Base-by-base conservation (phyloP, 106 monocot species). In the Platanthera guangdongensis region DNA sequence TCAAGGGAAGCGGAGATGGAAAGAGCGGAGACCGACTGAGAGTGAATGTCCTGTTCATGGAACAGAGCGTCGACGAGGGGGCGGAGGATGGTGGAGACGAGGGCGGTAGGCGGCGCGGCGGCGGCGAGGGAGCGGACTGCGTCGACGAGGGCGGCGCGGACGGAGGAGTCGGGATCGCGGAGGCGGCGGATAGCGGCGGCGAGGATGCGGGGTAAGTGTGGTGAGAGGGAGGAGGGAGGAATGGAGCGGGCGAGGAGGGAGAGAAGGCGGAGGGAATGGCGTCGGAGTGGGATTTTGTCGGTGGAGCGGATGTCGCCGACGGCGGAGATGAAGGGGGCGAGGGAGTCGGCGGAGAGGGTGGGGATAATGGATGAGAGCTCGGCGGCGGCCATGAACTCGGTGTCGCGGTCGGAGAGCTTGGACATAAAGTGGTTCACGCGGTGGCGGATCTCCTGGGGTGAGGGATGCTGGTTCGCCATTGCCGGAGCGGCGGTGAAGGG, bases 81-180 rank as follows among this genome's bases (percentile, higher is more conserved):
- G 50, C 72, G 80, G 80, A 95, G 74, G 32, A 89, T 52, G 32
- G 82, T 67, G 21, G 77, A 3, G 39, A 84, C 47, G 73, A 65
- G 32, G 52, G 50, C 50, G 28, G 80, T 2, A 32, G 70, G 13
- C 25, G 81, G 68, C 48, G 71, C 48, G n/a, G 77, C 76, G 46
- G 84, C 52, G 47, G 94, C 81, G 53, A 92, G 72, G 75, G 90
- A 82, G 46, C 92, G 84, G 50, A 87, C 88, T 78, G 95, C 88
- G 73, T 88, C 92, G 67, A 90, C 87, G 78, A 77, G 79, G 53
- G 95, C 95, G 65, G 88, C 64, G 71, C 95, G 86, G 62, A 95
- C 90, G 81, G 95, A 92, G 75, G 95, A 95, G 82, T 93, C 93
- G 11, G 88, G 78, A 68, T 93, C 95, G 4, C 95, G 87, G 79